phyloP scores from a whole-genome alignment of 495 filamentous ascomycete genomes.

The Evansstolkia leycettana region DNA sequence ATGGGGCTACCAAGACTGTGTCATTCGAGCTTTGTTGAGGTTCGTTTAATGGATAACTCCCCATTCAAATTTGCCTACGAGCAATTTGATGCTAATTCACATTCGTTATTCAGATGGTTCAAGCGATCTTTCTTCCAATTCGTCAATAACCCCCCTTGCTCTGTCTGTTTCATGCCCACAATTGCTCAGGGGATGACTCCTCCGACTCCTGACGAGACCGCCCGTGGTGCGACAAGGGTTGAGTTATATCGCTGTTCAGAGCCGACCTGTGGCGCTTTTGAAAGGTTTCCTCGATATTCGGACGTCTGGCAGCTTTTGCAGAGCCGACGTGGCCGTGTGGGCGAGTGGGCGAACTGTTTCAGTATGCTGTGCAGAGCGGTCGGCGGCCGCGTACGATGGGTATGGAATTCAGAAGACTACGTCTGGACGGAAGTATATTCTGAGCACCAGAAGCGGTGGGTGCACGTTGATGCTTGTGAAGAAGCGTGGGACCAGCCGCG shows the following conservation, averaged over 20 bases:
- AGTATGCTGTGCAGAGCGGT: slow-evolving; percentile 95
- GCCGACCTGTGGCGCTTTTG: slow-evolving; percentile 55
- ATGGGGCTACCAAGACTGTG: slow-evolving; percentile 98
- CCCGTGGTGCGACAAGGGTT: slow-evolving; percentile 72
- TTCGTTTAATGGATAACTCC: slow-evolving; percentile 15
- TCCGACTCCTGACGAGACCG: slow-evolving; percentile 77
- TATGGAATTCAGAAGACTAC: slow-evolving; percentile 96
- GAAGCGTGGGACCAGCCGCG: slow-evolving; percentile 91
- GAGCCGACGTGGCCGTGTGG: slow-evolving; percentile 70
- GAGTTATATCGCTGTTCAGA: slow-evolving; percentile 81
- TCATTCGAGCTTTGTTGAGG: slow-evolving; percentile 81
- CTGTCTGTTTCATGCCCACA: slow-evolving; percentile 70
- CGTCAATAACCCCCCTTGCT: slow-evolving; percentile 89
- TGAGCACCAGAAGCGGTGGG: slow-evolving; percentile 83
- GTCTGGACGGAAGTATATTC: slow-evolving; percentile 98
- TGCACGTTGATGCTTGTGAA: slow-evolving; percentile 95
- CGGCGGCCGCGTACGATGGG: slow-evolving; percentile 85
- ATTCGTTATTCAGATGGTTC: slow-evolving; percentile 62
- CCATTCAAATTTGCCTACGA: neutral
- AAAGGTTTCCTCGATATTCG: slow-evolving; percentile 88
- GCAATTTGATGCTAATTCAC: neutral
- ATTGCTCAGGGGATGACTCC: slow-evolving; percentile 67
- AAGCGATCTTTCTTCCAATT: slow-evolving; percentile 88
- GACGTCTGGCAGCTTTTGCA: slow-evolving; percentile 92
- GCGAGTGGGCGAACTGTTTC: slow-evolving; percentile 98